These are phyloP conservation scores for Pelargonium myrrhifolium DNA, from an alignment of 441 rosid species.

Conservation along the genomic window DNA sequence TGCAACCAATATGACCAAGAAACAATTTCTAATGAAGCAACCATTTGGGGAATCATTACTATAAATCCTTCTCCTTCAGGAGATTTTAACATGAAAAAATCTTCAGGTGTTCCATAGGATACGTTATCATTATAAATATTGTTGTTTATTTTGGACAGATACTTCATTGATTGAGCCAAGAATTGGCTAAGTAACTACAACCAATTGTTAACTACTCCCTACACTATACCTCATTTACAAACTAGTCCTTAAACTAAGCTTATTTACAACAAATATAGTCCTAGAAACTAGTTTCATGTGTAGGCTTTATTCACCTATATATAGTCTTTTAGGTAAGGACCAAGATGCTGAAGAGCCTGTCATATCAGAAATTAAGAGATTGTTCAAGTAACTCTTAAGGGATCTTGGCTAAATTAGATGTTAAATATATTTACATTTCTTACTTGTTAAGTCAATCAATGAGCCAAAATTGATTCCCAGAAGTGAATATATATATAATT, in stretches of 20 bases:
- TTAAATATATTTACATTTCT: conserved; percentile 2
- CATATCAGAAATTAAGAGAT: conserved; percentile 5
- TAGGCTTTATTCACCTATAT: background rate
- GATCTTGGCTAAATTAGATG: background rate
- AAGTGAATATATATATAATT: conserved; percentile 5
- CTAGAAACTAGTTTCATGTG: background rate
- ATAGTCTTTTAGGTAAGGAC: conserved; percentile 24
- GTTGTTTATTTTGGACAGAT: too few relatives aligned
- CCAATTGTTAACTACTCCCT: too few relatives aligned
- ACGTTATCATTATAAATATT: too few relatives aligned
- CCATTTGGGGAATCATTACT: background rate
- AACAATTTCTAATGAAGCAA: background rate
- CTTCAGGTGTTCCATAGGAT: background rate
- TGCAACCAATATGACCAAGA: background rate
- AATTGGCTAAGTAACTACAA: too few relatives aligned
- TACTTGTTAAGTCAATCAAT: conserved; percentile 12
- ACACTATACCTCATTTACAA: too few relatives aligned
- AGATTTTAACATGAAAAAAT: background rate
- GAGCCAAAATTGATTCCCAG: conserved; percentile 13
- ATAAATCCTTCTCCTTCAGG: background rate
- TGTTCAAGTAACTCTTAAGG: background rate
- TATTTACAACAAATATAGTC: too few relatives aligned
- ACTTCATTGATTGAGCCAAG: too few relatives aligned
- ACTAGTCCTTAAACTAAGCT: too few relatives aligned
- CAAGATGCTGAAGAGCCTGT: conserved; percentile 27